Evolutionary conservation across 139 green algal genomes (phyloP), one percentile per base, ranked within the genome.

Genomic region (Chlamydomonas sp.): DNA sequence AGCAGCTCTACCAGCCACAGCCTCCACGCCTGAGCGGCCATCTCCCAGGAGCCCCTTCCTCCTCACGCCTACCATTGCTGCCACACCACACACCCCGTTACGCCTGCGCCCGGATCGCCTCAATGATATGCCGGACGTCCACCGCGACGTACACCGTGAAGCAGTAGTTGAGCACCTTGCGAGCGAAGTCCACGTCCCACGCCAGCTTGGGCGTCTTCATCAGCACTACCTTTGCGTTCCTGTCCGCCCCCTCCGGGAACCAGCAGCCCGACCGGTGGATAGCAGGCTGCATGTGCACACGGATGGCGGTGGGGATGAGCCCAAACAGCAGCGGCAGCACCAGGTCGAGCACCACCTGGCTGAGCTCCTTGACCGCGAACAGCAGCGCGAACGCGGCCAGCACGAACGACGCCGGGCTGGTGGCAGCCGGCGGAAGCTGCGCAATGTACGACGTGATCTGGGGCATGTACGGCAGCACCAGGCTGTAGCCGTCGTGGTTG

Each of bases 151-250:
- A 87, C 31, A 87, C 83, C 0, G 73, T 80, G 31, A 81, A 20
- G 31, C 72, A 61, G 62, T 87, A 87, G 62, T 87, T 87, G 4
- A 87, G 2, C 2, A 80, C 80, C 62, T 87, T 87, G 1, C 83
- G 73, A 2, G 62, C 8, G 63, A 87, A 87, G 12, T 87, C 83
- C 0, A 87, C 83, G 18, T 87, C 83, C n/a, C 80, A 87, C 74
- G 83, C 10, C 71, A 87, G 61, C 5, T 3, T 59, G 3, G 72
- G 59, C 62, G 72, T 81, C 83, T 87, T 87, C 83, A 80, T 81
- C 6, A 87, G 61, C 10, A 87, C 68, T 1, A 5, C 68, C 68
- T 31, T 31, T 16, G 17, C 16, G 16, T 49, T 17, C 1, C 68
- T 31, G 68, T 15, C 20, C 71, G 12, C 71, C 71, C 15, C 71